phyloP scores from a whole-genome alignment of 2,329 filamentous ascomycete genomes.

The Botrytis squamosa region DNA sequence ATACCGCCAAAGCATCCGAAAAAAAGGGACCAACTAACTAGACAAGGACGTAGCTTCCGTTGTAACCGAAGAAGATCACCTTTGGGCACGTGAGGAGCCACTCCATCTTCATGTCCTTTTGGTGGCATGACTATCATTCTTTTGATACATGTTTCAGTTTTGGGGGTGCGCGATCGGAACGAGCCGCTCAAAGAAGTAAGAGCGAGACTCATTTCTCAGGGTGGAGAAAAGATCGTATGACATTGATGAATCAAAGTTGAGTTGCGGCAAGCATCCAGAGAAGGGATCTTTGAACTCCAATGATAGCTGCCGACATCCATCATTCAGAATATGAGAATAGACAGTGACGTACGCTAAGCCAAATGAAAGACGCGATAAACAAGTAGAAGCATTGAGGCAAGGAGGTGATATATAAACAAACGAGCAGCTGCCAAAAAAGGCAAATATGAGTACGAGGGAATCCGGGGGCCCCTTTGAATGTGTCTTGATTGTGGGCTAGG shows the following conservation, averaged over 20 bases:
- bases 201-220: background rate
- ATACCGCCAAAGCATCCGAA: background rate
- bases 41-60: background rate
- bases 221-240: background rate
- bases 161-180: background rate
- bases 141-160: background rate
- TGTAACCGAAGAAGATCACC: background rate
- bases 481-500: background rate
- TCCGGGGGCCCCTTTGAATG: background rate
- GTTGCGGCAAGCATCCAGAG: background rate
- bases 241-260: background rate
- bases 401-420: background rate
- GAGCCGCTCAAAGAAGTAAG: background rate
- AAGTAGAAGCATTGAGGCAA: background rate
- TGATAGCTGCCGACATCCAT: background rate
- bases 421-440: background rate
- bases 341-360: background rate
- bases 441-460: background rate
- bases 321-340: background rate
- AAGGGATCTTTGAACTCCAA: background rate
- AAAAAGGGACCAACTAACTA: background rate
- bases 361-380: background rate
- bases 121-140: background rate
- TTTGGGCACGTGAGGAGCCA: background rate
- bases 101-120: background rate